Base-by-base conservation (phyloP, 495 filamentous ascomycete species). In the Delitschia confertaspora region DNA sequence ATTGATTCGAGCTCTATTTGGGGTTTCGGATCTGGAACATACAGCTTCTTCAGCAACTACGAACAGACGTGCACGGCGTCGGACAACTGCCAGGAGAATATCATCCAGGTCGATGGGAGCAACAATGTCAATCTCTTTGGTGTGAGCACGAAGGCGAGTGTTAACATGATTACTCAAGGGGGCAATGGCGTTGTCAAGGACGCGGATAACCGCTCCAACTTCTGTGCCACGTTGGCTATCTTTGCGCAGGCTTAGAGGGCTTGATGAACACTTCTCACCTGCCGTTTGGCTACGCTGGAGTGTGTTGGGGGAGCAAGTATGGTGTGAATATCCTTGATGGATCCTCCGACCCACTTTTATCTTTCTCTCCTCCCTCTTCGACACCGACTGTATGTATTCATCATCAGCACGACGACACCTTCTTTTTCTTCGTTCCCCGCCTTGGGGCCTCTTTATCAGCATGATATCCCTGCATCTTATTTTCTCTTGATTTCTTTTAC, bases 121-220 rank as follows among this genome's bases (percentile, higher is more conserved):
- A 63, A 62, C 27, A 71, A 72, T 19, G 70, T 95, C 23, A 73
- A 80, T 47, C 59, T 94, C 23, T 89, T 80, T 56, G 88, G 79
- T 13, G 59, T 95, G 23, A 88, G 75, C 69, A 96, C 91, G 18
- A 89, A 93, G 66, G 89, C 85, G 6, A 71, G 76, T n/a, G 72
- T 73, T 8, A 88, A 85, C 62, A 94, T 95, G 86, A 67, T 98
- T 38, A 81, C 76, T 0, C 57, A 76, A 10, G 66, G 79, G n/a
- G 53, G 53, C 37, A 26, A 49, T 11, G 47, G 55, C 34, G 36
- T 50, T 23, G 41, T 39, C 7, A 32, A 31, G 20, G 64, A 58
- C 37, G 39, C 29, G 9, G 61, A 65, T 44, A 67, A 67, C 50
- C 48, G 55, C 5, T 56, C 51, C 45, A 60, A 60, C 35, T 67